These are phyloP conservation scores for Pseudogymnoascus sp. DNA, from an alignment of 2,329 filamentous ascomycete genomes.

Conservation along the genomic window DNA sequence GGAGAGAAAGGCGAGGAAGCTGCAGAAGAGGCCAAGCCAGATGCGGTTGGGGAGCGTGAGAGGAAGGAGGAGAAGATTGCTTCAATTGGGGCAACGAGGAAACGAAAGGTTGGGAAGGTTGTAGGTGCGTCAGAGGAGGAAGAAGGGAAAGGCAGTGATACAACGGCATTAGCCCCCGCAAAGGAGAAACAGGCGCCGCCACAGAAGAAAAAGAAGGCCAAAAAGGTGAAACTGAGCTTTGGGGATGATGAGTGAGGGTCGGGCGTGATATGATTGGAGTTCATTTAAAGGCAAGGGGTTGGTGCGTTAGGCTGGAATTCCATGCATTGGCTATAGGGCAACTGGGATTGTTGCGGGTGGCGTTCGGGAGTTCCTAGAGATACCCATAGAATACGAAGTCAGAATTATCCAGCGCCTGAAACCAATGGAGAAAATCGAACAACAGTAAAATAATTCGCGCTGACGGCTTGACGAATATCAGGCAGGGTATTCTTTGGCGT, in stretches of 20 bases:
- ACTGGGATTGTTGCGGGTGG: not conserved
- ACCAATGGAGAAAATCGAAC: no score
- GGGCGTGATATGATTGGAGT: not conserved
- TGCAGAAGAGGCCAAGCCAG: slow-evolving; percentile 10
- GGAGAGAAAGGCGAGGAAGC: slow-evolving; percentile 15
- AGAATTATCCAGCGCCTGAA: no score
- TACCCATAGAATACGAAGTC: not conserved
- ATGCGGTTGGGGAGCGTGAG: not conserved
- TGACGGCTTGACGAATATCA: no score
- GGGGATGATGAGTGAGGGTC: slow-evolving; percentile 43
- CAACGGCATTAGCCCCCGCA: not conserved
- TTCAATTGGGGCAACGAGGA: slow-evolving; percentile 39
- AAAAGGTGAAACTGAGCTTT: slow-evolving; percentile 62
- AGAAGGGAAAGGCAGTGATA: slow-evolving; percentile 14
- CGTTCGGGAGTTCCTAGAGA: not conserved
- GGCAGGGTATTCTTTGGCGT: no score
- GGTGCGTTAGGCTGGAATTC: not conserved
- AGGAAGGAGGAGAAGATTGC: slow-evolving; percentile 30
- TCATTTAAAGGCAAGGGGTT: not conserved
- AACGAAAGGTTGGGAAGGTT: slow-evolving; percentile 47
- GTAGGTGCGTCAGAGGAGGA: slow-evolving; percentile 28
- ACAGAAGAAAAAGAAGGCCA: slow-evolving; percentile 30
- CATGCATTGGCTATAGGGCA: not conserved
- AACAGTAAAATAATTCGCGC: no score
- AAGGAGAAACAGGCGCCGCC: slow-evolving; percentile 12